Base-by-base conservation (phyloP, 139 green algal genomes). In the Picochlorum sp. region DNA sequence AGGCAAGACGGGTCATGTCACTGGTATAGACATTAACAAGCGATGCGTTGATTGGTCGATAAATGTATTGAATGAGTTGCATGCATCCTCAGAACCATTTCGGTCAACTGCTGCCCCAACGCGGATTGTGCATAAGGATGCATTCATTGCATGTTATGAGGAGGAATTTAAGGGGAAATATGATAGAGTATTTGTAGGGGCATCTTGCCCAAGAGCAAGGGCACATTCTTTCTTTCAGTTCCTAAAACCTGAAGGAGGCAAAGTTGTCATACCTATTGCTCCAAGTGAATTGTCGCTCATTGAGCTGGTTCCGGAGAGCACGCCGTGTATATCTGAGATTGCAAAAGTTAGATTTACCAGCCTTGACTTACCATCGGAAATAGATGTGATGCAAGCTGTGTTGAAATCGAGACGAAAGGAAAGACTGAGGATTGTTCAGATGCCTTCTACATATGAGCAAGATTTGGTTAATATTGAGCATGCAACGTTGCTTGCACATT, bases 131-230 rank as follows among this genome's bases (percentile, higher is more conserved):
- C 49, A 49, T 23, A 70, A 73, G 64, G 85, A 89, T 56, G 76
- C 80, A 11, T 89, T 87, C 70, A 65, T 84, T 14, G 76, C 77
- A 7, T 61, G 60, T 41, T 41, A 41, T 49, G 14, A 20, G 21
- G 20, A 26, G 16, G 41, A 55, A n/a, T 71, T 65, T 30, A 56
- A 50, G 49, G 81, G 75, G 6, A 59, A 55, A 11, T 88, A 81
- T 56, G 69, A 86, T 76, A 49, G 70, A 6, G 65, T 88, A n/a
- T 81, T 87, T 61, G 77, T 83, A 20, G 82, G 82, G 10, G 82
- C 71, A 21, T 77, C 67, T 13, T 79, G 76, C 62, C 79, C 69
- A 1, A 58, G 65, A n/a, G 60, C 71, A 41, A 67, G 69, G 6
- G 41, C 85, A 56, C 21, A 18, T 14, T 37, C 34, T 6, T 59